phyloP scores from a whole-genome alignment of 768 basidiomycete genomes.

The Lactarius quietus region DNA sequence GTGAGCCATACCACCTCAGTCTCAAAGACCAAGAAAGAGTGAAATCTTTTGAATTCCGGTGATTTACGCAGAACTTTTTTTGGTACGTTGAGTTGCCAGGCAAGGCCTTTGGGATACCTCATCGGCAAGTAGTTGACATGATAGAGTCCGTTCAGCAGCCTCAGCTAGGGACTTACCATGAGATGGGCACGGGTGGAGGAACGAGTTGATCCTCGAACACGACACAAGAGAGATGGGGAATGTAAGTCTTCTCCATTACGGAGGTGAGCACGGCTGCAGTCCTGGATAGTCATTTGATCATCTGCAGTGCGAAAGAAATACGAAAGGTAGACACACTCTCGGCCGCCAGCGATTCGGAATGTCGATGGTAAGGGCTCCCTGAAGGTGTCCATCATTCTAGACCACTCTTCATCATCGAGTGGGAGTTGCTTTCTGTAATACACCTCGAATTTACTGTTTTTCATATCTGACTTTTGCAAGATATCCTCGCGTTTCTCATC shows the following conservation, averaged over 20 bases:
- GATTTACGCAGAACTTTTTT: conserved; percentile 85
- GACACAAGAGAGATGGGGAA: conserved; percentile 69
- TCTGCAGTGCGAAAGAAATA: conserved; percentile 25
- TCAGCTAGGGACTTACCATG: conserved; percentile 55
- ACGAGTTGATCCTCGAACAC: conserved; percentile 72
- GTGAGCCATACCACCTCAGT: conserved; percentile 80
- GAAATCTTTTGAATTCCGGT: conserved; percentile 90
- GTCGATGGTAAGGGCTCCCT: conserved; percentile 83
- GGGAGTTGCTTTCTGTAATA: conserved; percentile 79
- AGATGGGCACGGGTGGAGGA: conserved; percentile 76
- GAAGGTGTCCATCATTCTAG: conserved; percentile 59
- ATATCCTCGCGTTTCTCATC: conserved; percentile 46
- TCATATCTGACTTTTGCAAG: conserved; percentile 60
- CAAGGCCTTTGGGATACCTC: conserved; percentile 94
- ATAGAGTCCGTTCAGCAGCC: neutral
- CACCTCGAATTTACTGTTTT: conserved; percentile 59
- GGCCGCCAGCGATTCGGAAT: conserved; percentile 86
- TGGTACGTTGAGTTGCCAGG: conserved; percentile 93
- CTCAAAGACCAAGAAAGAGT: conserved; percentile 94
- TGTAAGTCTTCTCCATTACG: conserved; percentile 71
- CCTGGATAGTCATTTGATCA: conserved; percentile 34
- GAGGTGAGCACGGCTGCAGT: conserved; percentile 72
- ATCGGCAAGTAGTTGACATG: conserved; percentile 7
- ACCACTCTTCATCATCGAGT: conserved; percentile 74
- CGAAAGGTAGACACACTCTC: conserved; percentile 53